phyloP scores from a whole-genome alignment of 441 rosid species.

The Corymbia calophylla region DNA sequence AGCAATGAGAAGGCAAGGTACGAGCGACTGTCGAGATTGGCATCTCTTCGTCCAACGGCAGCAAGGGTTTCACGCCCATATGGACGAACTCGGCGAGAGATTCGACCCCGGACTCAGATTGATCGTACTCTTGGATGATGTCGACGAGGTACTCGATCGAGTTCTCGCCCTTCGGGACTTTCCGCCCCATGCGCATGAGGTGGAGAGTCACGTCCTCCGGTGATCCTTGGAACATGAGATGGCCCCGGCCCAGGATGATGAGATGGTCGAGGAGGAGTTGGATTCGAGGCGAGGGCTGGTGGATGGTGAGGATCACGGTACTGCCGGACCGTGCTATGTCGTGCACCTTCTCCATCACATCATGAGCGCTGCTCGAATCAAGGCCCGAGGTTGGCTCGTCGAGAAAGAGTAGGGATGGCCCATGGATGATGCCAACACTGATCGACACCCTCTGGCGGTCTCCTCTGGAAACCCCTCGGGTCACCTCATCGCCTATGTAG shows the following conservation, averaged over 20 bases:
- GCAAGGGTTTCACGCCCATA: conserved; percentile 48
- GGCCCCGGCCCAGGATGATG: conserved; percentile 46
- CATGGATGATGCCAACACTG: conserved; percentile 54
- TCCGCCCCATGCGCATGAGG: conserved; percentile 36
- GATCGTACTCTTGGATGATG: conserved; percentile 54
- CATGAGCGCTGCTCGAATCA: conserved; percentile 53
- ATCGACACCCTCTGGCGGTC: conserved; percentile 56
- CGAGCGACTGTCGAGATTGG: conserved; percentile 18
- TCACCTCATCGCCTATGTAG: conserved; percentile 49
- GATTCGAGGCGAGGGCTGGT: conserved; percentile 57
- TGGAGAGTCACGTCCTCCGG: conserved; percentile 41
- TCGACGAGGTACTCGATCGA: conserved; percentile 52
- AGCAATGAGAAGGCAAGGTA: conserved; percentile 11
- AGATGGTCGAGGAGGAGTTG: conserved; percentile 50
- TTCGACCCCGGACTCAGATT: conserved; percentile 45
- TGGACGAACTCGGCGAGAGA: conserved; percentile 41
- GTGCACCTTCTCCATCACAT: conserved; percentile 52
- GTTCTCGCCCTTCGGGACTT: conserved; percentile 45
- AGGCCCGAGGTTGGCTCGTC: conserved; percentile 70
- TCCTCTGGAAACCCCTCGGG: conserved; percentile 52
- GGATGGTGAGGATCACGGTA: conserved; percentile 57
- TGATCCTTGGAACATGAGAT: conserved; percentile 53
- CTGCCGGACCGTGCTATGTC: conserved; percentile 51
- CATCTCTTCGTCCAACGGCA: conserved; percentile 15
- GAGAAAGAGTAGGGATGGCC: conserved; percentile 51